phyloP scores from a whole-genome alignment of 768 basidiomycete species.

The Pulveroboletus sp. region DNA sequence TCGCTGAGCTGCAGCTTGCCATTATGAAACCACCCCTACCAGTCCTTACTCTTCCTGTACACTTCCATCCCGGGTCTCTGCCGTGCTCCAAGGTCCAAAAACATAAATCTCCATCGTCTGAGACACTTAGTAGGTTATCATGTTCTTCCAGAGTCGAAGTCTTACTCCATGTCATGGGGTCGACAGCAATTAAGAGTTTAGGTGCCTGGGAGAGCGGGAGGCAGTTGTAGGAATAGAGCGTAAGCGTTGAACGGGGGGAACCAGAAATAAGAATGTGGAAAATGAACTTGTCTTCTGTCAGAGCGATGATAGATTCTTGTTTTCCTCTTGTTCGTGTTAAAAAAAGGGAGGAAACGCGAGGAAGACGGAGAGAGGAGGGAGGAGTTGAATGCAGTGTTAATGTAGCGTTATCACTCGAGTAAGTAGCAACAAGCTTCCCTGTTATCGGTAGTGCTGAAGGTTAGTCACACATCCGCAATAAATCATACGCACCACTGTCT shows the following conservation, averaged over 20 bases:
- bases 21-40: constrained; percentile 58
- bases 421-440: constrained; percentile 57
- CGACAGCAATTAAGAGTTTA: constrained; percentile 66
- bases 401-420: constrained; percentile 40
- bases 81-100: constrained; percentile 75
- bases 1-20: constrained; percentile 84
- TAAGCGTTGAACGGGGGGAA: constrained; percentile 36
- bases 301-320: constrained; percentile 58
- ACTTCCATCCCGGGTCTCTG: constrained; percentile 45
- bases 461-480: not conserved
- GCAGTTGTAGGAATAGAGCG: constrained; percentile 42
- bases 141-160: constrained; percentile 44
- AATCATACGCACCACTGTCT: constrained; percentile 46
- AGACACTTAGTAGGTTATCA: constrained; percentile 78
- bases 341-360: constrained; percentile 56
- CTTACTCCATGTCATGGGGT: constrained; percentile 81
- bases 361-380: constrained; percentile 39
- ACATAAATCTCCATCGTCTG: constrained; percentile 69
- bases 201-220: constrained; percentile 49
- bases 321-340: constrained; percentile 52
- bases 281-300: constrained; percentile 58
- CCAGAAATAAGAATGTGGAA: constrained; percentile 47
- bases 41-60: constrained; percentile 73
- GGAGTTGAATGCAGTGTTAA: constrained; percentile 54
- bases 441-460: constrained; percentile 15